phyloP scores from a whole-genome alignment of 179 eudicot species.

The Silene coronaria region DNA sequence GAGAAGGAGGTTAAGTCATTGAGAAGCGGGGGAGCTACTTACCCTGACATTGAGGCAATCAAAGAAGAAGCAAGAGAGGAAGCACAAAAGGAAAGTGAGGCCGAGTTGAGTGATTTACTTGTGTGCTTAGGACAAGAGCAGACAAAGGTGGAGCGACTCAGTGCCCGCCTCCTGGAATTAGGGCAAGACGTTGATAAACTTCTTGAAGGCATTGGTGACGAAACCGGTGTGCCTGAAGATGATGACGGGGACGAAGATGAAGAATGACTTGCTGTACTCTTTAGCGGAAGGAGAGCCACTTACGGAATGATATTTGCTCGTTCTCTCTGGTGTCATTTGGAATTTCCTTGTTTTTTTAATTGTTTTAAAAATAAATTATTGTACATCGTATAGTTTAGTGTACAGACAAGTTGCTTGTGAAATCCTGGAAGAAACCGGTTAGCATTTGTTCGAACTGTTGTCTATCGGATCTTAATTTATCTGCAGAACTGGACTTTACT shows the following conservation, averaged over 20 bases:
- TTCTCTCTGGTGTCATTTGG: background rate
- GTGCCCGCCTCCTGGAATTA: conserved; percentile 56
- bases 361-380: conserved; percentile 7
- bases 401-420: conserved; percentile 22
- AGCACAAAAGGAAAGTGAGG: conserved; percentile 90
- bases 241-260: conserved; percentile 56
- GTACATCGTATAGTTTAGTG: conserved; percentile 25
- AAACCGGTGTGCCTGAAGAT: conserved; percentile 52
- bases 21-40: conserved; percentile 45
- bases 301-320: background rate
- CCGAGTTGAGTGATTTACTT: conserved; percentile 79
- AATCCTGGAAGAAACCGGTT: background rate
- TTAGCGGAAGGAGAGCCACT: background rate
- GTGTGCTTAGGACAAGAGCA: conserved; percentile 98
- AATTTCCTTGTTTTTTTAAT: background rate
- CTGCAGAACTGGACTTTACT: background rate
- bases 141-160: conserved; percentile 84
- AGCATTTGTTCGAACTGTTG: background rate
- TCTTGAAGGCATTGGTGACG: conserved; percentile 91
- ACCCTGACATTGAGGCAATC: conserved; percentile 63
- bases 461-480: background rate
- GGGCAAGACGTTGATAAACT: conserved; percentile 80
- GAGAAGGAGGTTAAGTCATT: conserved; percentile 59
- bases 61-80: conserved; percentile 83
- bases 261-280: background rate